Evolutionary conservation across 1,284 basidiomycete species (phyloP).

Genomic region (Melampsora larici-populina): DNA sequence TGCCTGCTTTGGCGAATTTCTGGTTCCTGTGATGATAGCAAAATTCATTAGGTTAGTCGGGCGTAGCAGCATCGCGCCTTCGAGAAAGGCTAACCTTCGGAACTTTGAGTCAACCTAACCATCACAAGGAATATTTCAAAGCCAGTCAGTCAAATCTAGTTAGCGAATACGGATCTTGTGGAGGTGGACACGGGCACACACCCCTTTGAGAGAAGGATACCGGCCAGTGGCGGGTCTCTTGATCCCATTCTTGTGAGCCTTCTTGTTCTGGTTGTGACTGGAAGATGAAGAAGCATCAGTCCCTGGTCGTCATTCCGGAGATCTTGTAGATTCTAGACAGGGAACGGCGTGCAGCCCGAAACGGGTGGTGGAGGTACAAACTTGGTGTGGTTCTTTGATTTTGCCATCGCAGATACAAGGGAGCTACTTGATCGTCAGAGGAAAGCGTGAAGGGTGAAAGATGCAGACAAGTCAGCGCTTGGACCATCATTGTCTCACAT

Average conservation of each 20-base stretch:
- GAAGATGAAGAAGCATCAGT: neutral
- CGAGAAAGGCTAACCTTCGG: constrained; percentile 14
- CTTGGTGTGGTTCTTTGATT: constrained; percentile 44
- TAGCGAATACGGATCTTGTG: neutral
- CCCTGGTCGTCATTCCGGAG: neutral
- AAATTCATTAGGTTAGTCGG: constrained; percentile 4
- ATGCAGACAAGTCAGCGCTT: too few species aligned
- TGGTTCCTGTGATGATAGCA: constrained; percentile 24
- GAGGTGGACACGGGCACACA: neutral
- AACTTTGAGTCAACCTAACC: constrained; percentile 39
- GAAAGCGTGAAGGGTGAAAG: too few species aligned
- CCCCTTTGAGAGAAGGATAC: constrained; percentile 43
- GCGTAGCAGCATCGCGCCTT: neutral
- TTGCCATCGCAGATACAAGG: constrained; percentile 29
- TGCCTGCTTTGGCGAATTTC: constrained; percentile 39
- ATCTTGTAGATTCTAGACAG: neutral
- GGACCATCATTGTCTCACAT: too few species aligned
- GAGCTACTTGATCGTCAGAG: too few species aligned
- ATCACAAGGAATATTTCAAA: neutral
- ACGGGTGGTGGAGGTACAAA: neutral
- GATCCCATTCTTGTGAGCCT: constrained; percentile 43
- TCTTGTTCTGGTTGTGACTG: constrained; percentile 43
- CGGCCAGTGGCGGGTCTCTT: constrained; percentile 17
- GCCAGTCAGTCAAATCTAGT: neutral
- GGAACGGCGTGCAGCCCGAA: neutral